Base-by-base conservation (phyloP, 2,329 filamentous ascomycete genomes). In the Chrysoporthe puriensis region DNA sequence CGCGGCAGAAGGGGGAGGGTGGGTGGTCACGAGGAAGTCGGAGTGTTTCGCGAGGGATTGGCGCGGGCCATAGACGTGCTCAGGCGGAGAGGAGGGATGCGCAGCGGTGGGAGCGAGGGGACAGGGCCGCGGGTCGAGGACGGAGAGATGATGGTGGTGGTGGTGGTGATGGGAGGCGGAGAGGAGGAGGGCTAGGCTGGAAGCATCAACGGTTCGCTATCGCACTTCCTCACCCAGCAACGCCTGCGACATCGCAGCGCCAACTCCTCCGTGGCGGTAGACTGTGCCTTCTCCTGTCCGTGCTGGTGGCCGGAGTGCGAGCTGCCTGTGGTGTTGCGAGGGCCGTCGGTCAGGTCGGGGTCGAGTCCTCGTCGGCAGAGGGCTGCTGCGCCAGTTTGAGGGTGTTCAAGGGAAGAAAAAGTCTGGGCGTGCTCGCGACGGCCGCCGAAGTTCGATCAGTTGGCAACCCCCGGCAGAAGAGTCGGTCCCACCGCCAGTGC, bases 201-300 rank as follows among this genome's bases (percentile, higher is more conserved):
- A 59, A 60, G 44, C 63, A 58, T 64, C 65, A 56, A 69, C 60
- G 63, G 63, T 48, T 69, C 69, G 69, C 69, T 70, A 70, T 69
- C 66, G 69, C 60, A 66, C 54, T 61, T 69, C 52, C 62, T 64
- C 66, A 48, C 63, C 66, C 34, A 63, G 43, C 64, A 63, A 18
- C 64, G 57, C 64, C 58, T 64, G 67, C 66, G 69, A 70, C 69
- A 70, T 70, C 36, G 69, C 69, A 54, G 60, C 63, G 32, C 54
- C 63, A 52, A 48, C 42, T 26, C 34, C 32, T 50, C 43, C 42
- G 26, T 59, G 57, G n/a, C n/a, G 36, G 26, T 13, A 14, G 42
- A 26, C 9, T 64, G 54, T 26, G 13, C 26, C 43, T 40, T n/a
- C 26, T 34, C 42, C 26, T 32, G n/a, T 32, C 4, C n/a, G 16